Conservation (phyloP, 495 filamentous ascomycete species). For the Podospora anserina region DNA sequence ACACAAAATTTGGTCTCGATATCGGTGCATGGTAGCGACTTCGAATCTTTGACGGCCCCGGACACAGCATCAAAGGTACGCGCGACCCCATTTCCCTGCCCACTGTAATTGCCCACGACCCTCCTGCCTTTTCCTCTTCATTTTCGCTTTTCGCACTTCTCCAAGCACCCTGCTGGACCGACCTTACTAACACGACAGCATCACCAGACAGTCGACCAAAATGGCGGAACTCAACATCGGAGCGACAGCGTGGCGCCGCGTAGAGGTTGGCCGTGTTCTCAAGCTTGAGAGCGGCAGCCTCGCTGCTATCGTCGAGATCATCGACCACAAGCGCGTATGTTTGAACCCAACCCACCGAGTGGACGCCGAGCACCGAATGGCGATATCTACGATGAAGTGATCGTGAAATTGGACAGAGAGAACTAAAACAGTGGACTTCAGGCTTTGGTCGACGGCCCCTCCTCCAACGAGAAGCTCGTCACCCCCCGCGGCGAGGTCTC, state of each 20-base stretch:
- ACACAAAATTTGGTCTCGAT: slow-evolving; percentile 39
- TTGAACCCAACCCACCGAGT: slow-evolving; percentile 13
- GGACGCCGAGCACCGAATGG: slow-evolving; percentile 10
- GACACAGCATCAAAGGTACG: slow-evolving; percentile 38
- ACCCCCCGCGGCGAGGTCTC: slow-evolving; percentile 80
- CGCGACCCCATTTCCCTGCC: slow-evolving; percentile 20
- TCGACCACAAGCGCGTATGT: slow-evolving; percentile 99
- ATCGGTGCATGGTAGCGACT: slow-evolving; percentile 36
- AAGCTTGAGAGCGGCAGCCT: slow-evolving; percentile 75
- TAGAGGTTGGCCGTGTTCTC: slow-evolving; percentile 95
- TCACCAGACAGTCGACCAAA: slow-evolving; percentile 29
- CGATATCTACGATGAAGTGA: background rate
- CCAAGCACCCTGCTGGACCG: slow-evolving; percentile 9
- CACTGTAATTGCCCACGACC: slow-evolving; percentile 14
- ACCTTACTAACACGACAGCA: slow-evolving; percentile 28
- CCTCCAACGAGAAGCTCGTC: slow-evolving; percentile 65
- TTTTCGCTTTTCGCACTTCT: slow-evolving; percentile 20
- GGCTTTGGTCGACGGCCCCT: slow-evolving; percentile 94
- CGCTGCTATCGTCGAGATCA: slow-evolving; percentile 94
- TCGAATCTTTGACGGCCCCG: slow-evolving; percentile 37
- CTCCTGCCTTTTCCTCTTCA: slow-evolving; percentile 14
- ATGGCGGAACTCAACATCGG: slow-evolving; percentile 38
- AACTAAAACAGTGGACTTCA: slow-evolving; percentile 47
- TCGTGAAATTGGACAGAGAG: slow-evolving; percentile 13
- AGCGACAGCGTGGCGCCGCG: slow-evolving; percentile 66